These are phyloP conservation scores for Cunninghamia lanceolata DNA, from an alignment of 75 land plant species.

Conservation along the genomic window DNA sequence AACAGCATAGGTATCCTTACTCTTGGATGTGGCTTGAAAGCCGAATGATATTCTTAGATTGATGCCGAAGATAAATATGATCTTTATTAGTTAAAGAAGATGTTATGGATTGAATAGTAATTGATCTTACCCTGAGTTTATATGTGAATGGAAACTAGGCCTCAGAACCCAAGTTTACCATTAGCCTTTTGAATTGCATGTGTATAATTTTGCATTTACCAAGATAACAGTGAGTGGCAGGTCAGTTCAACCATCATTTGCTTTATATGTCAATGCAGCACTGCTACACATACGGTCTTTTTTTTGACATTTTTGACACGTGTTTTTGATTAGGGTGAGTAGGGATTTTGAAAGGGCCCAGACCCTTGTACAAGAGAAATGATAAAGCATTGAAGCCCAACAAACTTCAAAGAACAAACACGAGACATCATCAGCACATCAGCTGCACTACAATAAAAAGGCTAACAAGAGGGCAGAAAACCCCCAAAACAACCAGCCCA, in stretches of 20 bases:
- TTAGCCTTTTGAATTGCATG: background rate
- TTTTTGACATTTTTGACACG: background rate
- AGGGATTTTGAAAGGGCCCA: too few species aligned
- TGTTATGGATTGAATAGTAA: background rate
- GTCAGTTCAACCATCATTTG: background rate
- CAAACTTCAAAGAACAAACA: too few species aligned
- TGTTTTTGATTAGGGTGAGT: too few species aligned
- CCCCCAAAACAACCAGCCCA: background rate
- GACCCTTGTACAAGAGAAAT: too few species aligned
- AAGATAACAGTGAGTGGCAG: background rate
- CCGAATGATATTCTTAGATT: background rate
- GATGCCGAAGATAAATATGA: background rate
- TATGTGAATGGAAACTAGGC: background rate
- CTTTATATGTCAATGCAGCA: background rate
- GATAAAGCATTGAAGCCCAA: too few species aligned
- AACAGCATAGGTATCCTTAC: background rate
- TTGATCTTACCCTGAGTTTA: background rate
- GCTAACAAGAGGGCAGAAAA: too few species aligned
- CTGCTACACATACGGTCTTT: background rate
- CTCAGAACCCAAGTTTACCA: background rate
- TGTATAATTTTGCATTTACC: background rate
- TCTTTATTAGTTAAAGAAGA: background rate
- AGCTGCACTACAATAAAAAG: too few species aligned
- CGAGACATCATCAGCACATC: too few species aligned
- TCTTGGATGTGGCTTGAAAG: background rate